Evolutionary conservation across 2,329 filamentous ascomycete genomes (phyloP), one percentile per base, ranked within the genome.

Genomic region (Lasiodiplodia gonubiensis): DNA sequence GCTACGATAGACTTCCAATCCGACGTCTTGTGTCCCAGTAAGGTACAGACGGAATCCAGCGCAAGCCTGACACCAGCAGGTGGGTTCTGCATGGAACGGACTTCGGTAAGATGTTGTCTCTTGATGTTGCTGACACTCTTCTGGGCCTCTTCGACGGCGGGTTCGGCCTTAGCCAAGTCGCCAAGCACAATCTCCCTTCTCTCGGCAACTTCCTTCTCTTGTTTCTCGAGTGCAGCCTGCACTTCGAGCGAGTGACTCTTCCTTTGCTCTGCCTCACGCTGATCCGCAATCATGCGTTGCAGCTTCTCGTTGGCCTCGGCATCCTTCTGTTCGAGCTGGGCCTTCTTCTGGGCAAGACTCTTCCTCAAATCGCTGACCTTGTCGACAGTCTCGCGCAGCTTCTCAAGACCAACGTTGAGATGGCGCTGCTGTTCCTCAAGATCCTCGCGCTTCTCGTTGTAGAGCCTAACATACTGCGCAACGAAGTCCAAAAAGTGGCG

Each of bases 51-150:
- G n/a, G 95, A 92, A 77, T 98, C 94, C 68, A 99, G 86, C 2
- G 95, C 93, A 72, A 98, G 88, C 75, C 93, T 90, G 72, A 99
- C 96, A 84, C 93, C 93, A 72, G 89, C 86, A 10, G 95, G 95
- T 7, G 95, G 95, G 74, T 93, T 96, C 71, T 90, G 89, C 95
- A 99, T 98, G 71, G 94, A 97, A 76, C 95, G 89, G 61, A 99
- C 94, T 88, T 99, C 95, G 14, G 94, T 97, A 71, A 99, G 86
- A 79, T 99, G 95, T 78, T 97, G 93, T 76, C 92, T 89, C 84
- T 98, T 99, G 84, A 99, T 99, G 84, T 96, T 97, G 83, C 92
- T 95, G 79, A 99, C 96, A 81, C 94, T 97, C 78, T 93, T 92
- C 82, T 95, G 92, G 59, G 95, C 95, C 79, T 97, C 93, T 70